These are phyloP conservation scores for Gossypium schwendimanii DNA, from an alignment of 441 rosid genomes.

Conservation along the genomic window DNA sequence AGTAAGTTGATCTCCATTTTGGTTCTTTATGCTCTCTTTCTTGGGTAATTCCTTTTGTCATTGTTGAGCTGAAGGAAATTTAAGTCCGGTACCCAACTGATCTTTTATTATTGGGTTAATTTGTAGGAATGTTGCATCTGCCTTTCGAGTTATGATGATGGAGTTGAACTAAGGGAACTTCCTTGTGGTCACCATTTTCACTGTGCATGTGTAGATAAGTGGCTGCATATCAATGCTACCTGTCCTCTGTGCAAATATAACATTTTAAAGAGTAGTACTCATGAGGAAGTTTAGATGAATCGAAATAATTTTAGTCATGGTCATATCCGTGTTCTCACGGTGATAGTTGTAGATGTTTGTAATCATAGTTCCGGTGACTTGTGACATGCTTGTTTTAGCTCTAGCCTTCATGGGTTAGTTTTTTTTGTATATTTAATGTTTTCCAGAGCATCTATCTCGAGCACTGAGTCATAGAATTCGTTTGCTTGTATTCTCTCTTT, in stretches of 20 bases:
- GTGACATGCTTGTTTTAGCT: slow-evolving; percentile 16
- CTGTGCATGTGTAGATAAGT: slow-evolving; percentile 85
- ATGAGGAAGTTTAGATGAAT: slow-evolving; percentile 54
- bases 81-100: neutral
- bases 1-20: slow-evolving; percentile 31
- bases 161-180: slow-evolving; percentile 85
- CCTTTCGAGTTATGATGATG: slow-evolving; percentile 79
- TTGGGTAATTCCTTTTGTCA: neutral
- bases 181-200: slow-evolving; percentile 96
- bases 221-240: slow-evolving; percentile 85
- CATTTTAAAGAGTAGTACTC: slow-evolving; percentile 68
- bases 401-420: slow-evolving; percentile 8
- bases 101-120: neutral
- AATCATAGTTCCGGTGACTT: slow-evolving; percentile 1
- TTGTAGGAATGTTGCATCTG: slow-evolving; percentile 96
- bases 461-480: neutral
- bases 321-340: neutral
- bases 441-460: slow-evolving; percentile 12
- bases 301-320: neutral
- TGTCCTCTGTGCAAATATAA: slow-evolving; percentile 98
- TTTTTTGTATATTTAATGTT: slow-evolving; percentile 18
- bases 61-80: neutral
- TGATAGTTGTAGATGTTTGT: slow-evolving; percentile 9
- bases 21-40: neutral
- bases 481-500: neutral